These are phyloP conservation scores for Bruguiera gymnorhiza DNA, from an alignment of 345 rosid species.

Conservation along the genomic window DNA sequence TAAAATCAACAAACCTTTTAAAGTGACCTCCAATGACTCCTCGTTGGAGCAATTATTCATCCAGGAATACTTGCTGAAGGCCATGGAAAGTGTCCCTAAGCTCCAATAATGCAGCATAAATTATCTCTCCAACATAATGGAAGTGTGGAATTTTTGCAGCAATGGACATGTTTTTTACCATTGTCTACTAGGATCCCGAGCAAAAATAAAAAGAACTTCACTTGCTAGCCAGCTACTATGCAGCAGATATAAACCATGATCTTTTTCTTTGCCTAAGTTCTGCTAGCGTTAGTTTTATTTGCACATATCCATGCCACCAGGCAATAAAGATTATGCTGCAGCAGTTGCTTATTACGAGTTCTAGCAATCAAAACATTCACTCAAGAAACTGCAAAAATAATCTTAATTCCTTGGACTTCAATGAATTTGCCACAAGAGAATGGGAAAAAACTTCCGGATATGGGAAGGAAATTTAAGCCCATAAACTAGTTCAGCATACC, in stretches of 20 bases:
- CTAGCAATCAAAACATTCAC: no score
- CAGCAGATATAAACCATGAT: neutral
- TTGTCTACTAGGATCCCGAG: slow-evolving; percentile 83
- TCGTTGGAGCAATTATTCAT: slow-evolving; percentile 80
- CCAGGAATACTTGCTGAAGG: slow-evolving; percentile 47
- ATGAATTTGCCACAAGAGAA: no score
- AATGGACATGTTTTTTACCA: slow-evolving; percentile 93
- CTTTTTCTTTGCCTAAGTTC: neutral
- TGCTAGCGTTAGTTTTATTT: neutral
- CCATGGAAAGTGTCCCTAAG: slow-evolving; percentile 50
- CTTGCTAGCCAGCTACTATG: neutral
- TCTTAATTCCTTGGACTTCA: no score
- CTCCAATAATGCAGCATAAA: slow-evolving; percentile 67
- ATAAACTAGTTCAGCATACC: no score
- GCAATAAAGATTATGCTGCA: no score
- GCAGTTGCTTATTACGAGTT: no score
- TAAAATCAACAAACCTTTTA: slow-evolving; percentile 44
- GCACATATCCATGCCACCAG: neutral
- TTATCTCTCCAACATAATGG: slow-evolving; percentile 87
- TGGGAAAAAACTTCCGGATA: no score
- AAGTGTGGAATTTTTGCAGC: slow-evolving; percentile 92
- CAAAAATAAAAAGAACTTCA: slow-evolving; percentile 2
- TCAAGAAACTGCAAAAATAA: no score
- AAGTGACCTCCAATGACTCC: slow-evolving; percentile 57
- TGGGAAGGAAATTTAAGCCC: no score